Base-by-base conservation (phyloP, 1,139 yeast species). In the Pichia sp. region DNA sequence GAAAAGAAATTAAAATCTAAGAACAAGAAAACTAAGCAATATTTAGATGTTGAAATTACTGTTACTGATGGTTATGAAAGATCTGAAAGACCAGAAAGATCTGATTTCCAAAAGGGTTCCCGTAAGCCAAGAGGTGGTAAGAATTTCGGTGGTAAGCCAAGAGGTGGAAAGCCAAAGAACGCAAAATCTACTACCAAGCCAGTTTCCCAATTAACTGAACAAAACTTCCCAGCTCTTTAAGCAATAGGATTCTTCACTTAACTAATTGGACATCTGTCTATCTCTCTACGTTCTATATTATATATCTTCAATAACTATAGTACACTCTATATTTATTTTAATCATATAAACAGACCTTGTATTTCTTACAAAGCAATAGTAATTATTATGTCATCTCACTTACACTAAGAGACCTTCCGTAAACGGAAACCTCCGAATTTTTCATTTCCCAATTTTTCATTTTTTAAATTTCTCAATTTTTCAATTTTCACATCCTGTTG, bases 1-100 rank as follows among this genome's bases (percentile, higher is more conserved):
- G 66, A 70, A 63, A 84, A 82, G 78, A 74, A 75, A 68, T 56
- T 69, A 56, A 82, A 73, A 68, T 63, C 72, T 57, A 83, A 82
- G 74, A 71, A 78, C 51, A 72, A 69, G 62, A 83, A 83, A 74
- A 78, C 78, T 63, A 84, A 83, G 79, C 75, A 73, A 62, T 71
- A 71, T 66, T 74, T 84, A 64, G 86, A 82, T 55, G 69, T 82
- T 58, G 76, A 78, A 54, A 83, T 87, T 51, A 67, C 74, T 47
- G 82, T 82, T 61, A 73, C 80, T 55, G 87, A 81, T 52, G 68
- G 72, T 50, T 40, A 34, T 24, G 50, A 48, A 37, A 47, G 41
- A 40, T 45, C 50, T 24, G 52, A 49, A 38, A 52, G 55, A 49
- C 43, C 53, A 25, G 48, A 47, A 38, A 48, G 55, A 58, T 48